Evolutionary conservation across 331 rosid species (phyloP).

Genomic region (Acacia concinna): DNA sequence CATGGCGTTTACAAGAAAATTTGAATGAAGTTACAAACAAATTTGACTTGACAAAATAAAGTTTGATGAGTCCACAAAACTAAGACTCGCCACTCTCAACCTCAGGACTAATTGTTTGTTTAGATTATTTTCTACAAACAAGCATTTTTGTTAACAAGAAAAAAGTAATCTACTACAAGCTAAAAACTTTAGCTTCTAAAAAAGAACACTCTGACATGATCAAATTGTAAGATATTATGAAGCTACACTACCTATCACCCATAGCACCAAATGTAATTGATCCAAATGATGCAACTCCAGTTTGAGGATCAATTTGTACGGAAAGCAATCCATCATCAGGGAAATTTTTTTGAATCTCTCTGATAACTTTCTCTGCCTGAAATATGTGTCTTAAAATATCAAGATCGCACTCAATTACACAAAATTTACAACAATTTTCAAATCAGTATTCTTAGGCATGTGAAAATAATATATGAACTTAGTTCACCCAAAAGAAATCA

Average conservation of each 20-base stretch:
- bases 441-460: slow-evolving; percentile 7
- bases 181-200: background rate
- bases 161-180: background rate
- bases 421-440: background rate
- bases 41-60: slow-evolving; percentile 19
- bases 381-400: slow-evolving; percentile 32
- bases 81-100: background rate
- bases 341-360: slow-evolving; percentile 53
- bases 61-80: background rate
- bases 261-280: slow-evolving; percentile 94
- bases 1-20: slow-evolving; percentile 4
- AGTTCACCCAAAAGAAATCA: slow-evolving; percentile 23
- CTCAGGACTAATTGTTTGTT: no score
- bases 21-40: background rate
- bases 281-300: slow-evolving; percentile 54
- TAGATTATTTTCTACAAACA: no score
- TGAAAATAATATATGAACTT: slow-evolving; percentile 10
- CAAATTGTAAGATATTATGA: slow-evolving; percentile 9
- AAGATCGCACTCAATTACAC: slow-evolving; percentile 12
- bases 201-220: background rate
- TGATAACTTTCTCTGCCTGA: slow-evolving; percentile 87
- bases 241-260: slow-evolving; percentile 82
- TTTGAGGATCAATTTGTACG: slow-evolving; percentile 66
- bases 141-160: background rate
- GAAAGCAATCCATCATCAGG: slow-evolving; percentile 95